Evolutionary conservation across 106 monocot genomes (phyloP).

Genomic region (Gastrodia elata): DNA sequence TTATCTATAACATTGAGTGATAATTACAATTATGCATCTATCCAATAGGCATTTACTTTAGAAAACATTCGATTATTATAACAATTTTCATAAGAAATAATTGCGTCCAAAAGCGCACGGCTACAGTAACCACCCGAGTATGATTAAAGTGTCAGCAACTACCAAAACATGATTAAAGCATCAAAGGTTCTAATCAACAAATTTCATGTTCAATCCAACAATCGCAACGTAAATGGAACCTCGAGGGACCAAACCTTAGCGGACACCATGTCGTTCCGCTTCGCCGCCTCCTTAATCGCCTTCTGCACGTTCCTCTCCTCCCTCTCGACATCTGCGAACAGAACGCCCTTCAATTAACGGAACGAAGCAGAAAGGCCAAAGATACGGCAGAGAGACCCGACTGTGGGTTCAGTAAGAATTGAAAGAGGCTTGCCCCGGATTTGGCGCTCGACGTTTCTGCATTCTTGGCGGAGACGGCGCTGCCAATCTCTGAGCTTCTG

Average conservation of each 20-base stretch:
- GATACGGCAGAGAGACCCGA: not conserved
- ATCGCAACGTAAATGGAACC: not conserved
- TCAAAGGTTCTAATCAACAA: not conserved
- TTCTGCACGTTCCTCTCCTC: slow-evolving; percentile 97
- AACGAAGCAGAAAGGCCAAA: not conserved
- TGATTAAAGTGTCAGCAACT: too few species aligned
- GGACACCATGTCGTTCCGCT: slow-evolving; percentile 85
- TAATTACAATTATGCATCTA: too few species aligned
- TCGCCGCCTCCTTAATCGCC: slow-evolving; percentile 91
- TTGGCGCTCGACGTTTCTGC: slow-evolving; percentile 88
- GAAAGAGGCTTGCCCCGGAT: slow-evolving; percentile 44
- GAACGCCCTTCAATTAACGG: not conserved
- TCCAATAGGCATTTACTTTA: too few species aligned
- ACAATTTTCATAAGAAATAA: too few species aligned
- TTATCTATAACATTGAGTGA: too few species aligned
- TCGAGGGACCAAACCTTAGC: slow-evolving; percentile 55
- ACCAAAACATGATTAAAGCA: not conserved
- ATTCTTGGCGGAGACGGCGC: slow-evolving; percentile 86
- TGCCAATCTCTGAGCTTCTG: slow-evolving; percentile 93
- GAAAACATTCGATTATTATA: too few species aligned
- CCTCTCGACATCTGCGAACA: slow-evolving; percentile 67
- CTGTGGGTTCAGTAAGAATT: not conserved
- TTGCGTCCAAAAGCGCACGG: too few species aligned
- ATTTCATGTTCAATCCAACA: not conserved
- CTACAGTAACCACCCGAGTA: too few species aligned